Conservation (phyloP, 2,329 filamentous ascomycete species). For the Sporothrix pallida region DNA sequence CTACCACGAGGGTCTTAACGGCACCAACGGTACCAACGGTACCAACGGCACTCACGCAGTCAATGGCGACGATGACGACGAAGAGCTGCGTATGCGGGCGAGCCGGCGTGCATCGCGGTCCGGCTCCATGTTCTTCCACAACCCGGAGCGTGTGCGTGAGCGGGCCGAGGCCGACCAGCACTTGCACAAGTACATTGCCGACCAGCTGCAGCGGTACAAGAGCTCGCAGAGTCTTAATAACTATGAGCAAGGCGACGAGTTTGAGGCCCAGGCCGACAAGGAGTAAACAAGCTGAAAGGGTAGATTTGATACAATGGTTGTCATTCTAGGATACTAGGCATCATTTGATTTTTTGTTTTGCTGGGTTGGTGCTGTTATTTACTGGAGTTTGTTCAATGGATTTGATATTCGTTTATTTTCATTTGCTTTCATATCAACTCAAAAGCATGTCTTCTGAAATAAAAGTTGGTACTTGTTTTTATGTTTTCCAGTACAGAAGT, state of each 20-base stretch:
- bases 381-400: neutral
- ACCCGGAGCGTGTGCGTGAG: constrained; percentile 58
- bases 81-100: constrained; percentile 47
- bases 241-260: constrained; percentile 53
- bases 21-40: constrained; percentile 47
- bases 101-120: constrained; percentile 45
- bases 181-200: constrained; percentile 79
- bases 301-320: neutral
- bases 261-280: constrained; percentile 49
- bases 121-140: constrained; percentile 53
- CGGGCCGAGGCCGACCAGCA: constrained; percentile 68
- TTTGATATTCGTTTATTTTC: neutral
- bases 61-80: constrained; percentile 1
- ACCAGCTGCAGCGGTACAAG: constrained; percentile 77
- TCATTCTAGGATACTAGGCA: neutral
- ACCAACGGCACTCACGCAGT: neutral
- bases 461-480: constrained; percentile 19
- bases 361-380: neutral
- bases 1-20: constrained; percentile 48
- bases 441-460: neutral
- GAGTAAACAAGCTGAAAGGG: constrained; percentile 19
- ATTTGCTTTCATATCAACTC: neutral
- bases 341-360: neutral
- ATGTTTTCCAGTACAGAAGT: neutral
- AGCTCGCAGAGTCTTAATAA: constrained; percentile 55